Conservation (phyloP, 805 yeast species). For the Kuraishia molischiana region DNA sequence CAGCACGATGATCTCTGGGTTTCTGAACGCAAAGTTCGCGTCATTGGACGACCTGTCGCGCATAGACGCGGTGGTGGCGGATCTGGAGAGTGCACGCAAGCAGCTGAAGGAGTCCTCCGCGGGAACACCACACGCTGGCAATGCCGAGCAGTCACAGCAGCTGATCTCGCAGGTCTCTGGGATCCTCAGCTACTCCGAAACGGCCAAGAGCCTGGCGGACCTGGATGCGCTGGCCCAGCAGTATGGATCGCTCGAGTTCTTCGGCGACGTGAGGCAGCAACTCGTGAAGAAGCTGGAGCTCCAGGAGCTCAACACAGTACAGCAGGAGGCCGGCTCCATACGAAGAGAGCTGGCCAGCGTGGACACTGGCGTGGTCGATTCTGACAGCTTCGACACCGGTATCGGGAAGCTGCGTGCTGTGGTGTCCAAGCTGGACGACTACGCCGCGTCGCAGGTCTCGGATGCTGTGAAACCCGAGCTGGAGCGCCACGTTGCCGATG, state of each 20-base stretch:
- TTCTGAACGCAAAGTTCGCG: slow-evolving; percentile 25
- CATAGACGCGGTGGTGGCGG: slow-evolving; percentile 17
- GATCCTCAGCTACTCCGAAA: not conserved
- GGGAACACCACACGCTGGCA: not conserved
- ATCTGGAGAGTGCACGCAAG: slow-evolving; percentile 13
- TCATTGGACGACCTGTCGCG: slow-evolving; percentile 23
- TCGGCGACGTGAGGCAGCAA: slow-evolving; percentile 6
- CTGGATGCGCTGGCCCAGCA: slow-evolving; percentile 8
- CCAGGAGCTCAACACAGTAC: not conserved
- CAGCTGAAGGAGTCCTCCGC: slow-evolving; percentile 1
- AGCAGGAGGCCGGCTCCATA: slow-evolving; percentile 3
- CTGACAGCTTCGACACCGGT: slow-evolving; percentile 2
- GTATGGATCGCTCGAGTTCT: slow-evolving; percentile 10
- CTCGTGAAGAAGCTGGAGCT: slow-evolving; percentile 6
- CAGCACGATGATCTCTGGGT: slow-evolving; percentile 16
- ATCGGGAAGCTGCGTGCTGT: not conserved
- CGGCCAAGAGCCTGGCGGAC: slow-evolving; percentile 1
- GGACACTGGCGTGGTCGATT: slow-evolving; percentile 3
- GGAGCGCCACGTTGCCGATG: not conserved
- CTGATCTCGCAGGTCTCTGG: not conserved
- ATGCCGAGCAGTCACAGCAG: not conserved
- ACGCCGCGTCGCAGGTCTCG: not conserved
- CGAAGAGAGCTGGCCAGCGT: slow-evolving; percentile 1
- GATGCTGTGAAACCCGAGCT: not conserved
- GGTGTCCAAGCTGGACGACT: not conserved